Percentiles rank a stretch among this genome's conserved stretches.
These are phyloP conservation scores for Neltuma alba DNA, from an alignment of 306 rosid genomes.

Conservation along the genomic window DNA sequence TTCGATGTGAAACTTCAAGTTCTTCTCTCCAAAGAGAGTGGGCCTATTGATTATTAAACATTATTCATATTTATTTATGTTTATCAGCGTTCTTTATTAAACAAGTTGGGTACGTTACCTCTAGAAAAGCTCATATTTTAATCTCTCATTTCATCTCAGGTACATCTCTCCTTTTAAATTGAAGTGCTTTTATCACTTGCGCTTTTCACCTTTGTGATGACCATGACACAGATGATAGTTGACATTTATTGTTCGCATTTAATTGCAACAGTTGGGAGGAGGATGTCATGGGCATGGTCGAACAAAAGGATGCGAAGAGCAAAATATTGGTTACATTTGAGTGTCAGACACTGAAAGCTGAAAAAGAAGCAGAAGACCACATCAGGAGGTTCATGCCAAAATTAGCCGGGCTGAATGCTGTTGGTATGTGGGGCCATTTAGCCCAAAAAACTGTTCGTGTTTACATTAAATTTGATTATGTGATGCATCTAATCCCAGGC, in stretches of 20 bases:
- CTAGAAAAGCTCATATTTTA: background rate
- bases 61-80: background rate
- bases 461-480: conserved; percentile 23
- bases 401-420: conserved; percentile 84
- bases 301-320: conserved; percentile 64
- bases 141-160: background rate
- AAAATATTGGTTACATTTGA: conserved; percentile 62
- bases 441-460: background rate
- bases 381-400: conserved; percentile 86
- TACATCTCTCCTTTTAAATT: background rate
- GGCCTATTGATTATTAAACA: background rate
- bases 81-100: background rate
- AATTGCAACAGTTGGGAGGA: conserved; percentile 78
- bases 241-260: conserved; percentile 28
- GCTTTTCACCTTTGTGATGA: conserved; percentile 12
- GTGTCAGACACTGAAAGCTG: conserved; percentile 85
- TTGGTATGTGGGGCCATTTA: conserved; percentile 57
- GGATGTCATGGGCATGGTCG: conserved; percentile 73
- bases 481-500: conserved; percentile 6
- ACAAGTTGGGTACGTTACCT: background rate
- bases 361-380: conserved; percentile 89
- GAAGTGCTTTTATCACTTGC: conserved; percentile 12
- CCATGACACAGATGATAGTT: conserved; percentile 1
- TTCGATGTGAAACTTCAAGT: background rate
- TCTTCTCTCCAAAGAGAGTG: background rate